Percentiles rank a stretch among this genome's conserved stretches.
Conservation (phyloP, 2,329 filamentous ascomycete genomes). For the Fusarium acutatum region DNA sequence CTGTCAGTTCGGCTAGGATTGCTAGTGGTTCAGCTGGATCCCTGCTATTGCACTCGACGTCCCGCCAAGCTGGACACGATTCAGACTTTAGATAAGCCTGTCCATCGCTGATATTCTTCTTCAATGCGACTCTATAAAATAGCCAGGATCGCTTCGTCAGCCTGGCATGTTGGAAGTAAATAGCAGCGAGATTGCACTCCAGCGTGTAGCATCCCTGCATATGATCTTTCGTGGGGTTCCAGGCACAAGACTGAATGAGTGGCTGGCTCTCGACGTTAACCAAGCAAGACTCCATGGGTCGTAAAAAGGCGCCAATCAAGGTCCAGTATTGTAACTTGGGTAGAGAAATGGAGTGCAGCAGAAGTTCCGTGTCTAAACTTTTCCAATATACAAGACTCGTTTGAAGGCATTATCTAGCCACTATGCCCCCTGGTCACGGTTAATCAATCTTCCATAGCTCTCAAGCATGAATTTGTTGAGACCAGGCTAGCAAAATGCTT, state of each 20-base stretch:
- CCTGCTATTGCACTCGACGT: conserved; percentile 8
- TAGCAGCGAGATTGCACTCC: neutral
- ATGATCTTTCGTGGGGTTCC: neutral
- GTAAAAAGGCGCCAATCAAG: neutral
- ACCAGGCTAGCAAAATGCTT: neutral
- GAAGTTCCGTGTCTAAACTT: neutral
- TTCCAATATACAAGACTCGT: neutral
- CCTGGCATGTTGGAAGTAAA: neutral
- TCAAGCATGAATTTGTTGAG: neutral
- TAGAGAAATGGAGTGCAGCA: neutral
- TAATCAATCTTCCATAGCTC: neutral
- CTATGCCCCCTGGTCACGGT: neutral
- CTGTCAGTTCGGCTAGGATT: conserved; percentile 37
- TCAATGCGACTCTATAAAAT: conserved; percentile 1
- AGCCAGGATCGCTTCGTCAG: neutral
- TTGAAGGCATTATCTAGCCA: neutral
- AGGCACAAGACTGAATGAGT: neutral
- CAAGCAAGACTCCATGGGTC: neutral
- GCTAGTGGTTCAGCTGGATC: conserved; percentile 28
- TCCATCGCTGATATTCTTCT: neutral
- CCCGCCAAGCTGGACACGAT: conserved; percentile 2
- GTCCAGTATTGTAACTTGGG: neutral
- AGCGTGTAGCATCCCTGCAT: neutral
- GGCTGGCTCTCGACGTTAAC: neutral
- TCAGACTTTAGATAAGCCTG: conserved; percentile 10